Percentiles rank a stretch among this genome's conserved stretches.
These are phyloP conservation scores for Metschnikowia henanensis DNA, from an alignment of 805 yeast species.

Conservation along the genomic window DNA sequence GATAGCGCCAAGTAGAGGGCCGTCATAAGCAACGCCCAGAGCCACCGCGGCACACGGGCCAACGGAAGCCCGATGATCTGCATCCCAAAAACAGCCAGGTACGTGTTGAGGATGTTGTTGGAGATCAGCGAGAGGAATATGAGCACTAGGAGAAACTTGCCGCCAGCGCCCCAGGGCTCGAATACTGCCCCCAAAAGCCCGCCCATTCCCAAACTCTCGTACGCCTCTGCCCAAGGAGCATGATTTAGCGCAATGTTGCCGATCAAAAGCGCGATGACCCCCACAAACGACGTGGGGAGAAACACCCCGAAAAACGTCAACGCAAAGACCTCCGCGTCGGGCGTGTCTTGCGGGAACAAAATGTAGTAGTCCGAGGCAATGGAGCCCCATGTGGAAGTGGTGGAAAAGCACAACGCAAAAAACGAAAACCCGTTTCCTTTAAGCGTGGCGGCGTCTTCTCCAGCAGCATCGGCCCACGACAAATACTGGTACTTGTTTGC, in stretches of 20 bases:
- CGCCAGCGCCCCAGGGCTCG: constrained; percentile 73
- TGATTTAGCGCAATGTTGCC: constrained; percentile 64
- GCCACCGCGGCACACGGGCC: constrained; percentile 74
- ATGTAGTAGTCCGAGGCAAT: constrained; percentile 84
- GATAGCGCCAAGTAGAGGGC: constrained; percentile 67
- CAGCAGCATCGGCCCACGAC: constrained; percentile 22
- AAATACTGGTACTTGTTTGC: constrained; percentile 46
- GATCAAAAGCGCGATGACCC: constrained; percentile 67
- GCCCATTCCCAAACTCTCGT: constrained; percentile 65
- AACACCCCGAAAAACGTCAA: constrained; percentile 67
- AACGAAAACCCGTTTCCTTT: constrained; percentile 72
- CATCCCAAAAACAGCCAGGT: constrained; percentile 78
- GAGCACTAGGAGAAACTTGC: constrained; percentile 70
- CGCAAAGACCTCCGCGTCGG: constrained; percentile 51
- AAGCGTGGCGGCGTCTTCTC: constrained; percentile 32
- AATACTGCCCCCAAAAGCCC: constrained; percentile 69
- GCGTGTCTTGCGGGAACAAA: constrained; percentile 71
- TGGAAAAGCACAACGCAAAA: constrained; percentile 71
- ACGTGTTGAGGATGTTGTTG: constrained; percentile 78
- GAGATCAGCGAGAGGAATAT: constrained; percentile 75
- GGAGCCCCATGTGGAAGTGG: constrained; percentile 89
- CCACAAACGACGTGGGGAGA: constrained; percentile 76
- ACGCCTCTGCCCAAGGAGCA: constrained; percentile 57
- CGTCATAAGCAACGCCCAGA: constrained; percentile 66
- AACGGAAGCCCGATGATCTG: constrained; percentile 59